phyloP scores from a whole-genome alignment of 108 stramenopile genomes.

The Cyclotella kingstonii region DNA sequence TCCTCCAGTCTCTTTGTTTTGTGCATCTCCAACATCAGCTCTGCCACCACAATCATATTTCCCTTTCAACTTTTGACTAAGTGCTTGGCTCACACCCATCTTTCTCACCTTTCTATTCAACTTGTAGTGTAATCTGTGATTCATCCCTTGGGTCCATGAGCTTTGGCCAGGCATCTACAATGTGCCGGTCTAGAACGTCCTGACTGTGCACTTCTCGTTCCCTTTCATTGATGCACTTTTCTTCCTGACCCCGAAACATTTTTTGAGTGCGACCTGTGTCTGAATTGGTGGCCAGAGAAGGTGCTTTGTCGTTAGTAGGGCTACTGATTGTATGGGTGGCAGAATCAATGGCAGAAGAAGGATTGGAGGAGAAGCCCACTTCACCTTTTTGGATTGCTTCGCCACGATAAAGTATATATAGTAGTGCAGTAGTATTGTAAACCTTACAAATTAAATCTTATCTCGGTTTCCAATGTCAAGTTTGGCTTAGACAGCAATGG shows the following conservation, averaged over 20 bases:
- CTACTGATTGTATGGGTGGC: too few relatives aligned
- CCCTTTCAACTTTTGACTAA: constrained; percentile 85
- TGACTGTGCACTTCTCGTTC: constrained; percentile 74
- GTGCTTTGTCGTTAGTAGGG: too few relatives aligned
- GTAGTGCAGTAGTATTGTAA: too few relatives aligned
- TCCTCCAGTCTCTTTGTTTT: constrained; percentile 64
- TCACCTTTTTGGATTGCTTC: too few relatives aligned
- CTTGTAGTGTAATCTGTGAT: constrained; percentile 81
- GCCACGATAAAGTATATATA: too few relatives aligned
- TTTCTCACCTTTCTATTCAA: constrained; percentile 83
- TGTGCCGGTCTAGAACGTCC: constrained; percentile 88
- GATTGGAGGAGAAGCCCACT: too few relatives aligned
- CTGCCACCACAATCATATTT: constrained; percentile 66
- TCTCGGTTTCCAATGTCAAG: too few relatives aligned
- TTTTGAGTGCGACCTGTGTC: too few relatives aligned
- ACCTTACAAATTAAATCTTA: too few relatives aligned
- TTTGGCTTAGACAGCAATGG: too few relatives aligned
- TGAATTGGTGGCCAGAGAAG: too few relatives aligned
- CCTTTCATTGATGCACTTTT: constrained; percentile 89
- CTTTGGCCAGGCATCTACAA: constrained; percentile 92
- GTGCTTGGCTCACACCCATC: constrained; percentile 67
- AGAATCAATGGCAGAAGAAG: too few relatives aligned
- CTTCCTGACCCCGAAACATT: constrained; percentile 78
- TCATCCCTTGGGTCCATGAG: constrained; percentile 86
- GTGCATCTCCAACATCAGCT: constrained; percentile 57